phyloP scores from a whole-genome alignment of 305 asterid genomes.

The Fraxinus sp. region DNA sequence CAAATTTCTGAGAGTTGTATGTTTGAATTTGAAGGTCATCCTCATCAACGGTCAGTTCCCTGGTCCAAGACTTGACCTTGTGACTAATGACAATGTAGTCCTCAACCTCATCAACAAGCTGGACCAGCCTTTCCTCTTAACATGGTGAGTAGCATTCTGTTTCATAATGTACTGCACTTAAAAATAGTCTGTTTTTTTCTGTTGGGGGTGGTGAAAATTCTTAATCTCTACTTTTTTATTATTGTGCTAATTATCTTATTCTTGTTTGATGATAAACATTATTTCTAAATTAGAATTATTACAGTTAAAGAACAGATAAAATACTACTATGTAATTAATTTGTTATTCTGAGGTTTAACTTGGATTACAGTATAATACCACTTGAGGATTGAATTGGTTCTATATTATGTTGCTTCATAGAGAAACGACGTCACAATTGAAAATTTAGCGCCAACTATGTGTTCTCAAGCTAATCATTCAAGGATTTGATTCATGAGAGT shows the following conservation, averaged over 20 bases:
- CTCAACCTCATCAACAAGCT: conserved; percentile 72
- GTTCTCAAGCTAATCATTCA: background rate
- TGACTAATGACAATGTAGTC: conserved; percentile 83
- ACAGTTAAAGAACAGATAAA: background rate
- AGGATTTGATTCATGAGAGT: background rate
- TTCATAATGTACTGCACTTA: background rate
- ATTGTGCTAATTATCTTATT: background rate
- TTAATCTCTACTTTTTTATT: background rate
- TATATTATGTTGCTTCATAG: background rate
- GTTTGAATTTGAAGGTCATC: conserved; percentile 58
- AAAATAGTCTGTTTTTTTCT: background rate
- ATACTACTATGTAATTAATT: background rate
- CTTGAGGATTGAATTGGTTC: background rate
- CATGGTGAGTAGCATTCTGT: conserved; percentile 60
- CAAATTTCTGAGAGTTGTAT: background rate
- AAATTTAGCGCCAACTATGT: too few species aligned
- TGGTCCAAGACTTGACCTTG: conserved; percentile 78
- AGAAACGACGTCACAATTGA: too few species aligned
- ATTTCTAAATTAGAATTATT: background rate
- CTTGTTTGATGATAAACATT: background rate
- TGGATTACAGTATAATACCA: background rate
- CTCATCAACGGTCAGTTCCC: conserved; percentile 94
- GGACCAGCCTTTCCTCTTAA: conserved; percentile 83
- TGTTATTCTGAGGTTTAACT: background rate
- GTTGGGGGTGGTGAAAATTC: background rate